Base-by-base conservation (phyloP, 2,329 filamentous ascomycete species). In the Trichocomaceae sp. region DNA sequence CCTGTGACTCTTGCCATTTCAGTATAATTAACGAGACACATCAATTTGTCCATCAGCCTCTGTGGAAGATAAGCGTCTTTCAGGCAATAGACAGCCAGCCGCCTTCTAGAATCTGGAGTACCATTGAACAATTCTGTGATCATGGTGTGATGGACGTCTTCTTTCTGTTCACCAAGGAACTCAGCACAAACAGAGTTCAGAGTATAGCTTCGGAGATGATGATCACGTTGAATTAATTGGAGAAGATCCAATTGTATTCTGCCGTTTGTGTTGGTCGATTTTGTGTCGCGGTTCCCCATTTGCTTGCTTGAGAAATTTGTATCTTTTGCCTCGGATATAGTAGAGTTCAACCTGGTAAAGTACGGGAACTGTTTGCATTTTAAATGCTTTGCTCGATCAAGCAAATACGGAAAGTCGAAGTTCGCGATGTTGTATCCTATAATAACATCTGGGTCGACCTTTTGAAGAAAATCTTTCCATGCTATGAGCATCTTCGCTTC, bases 1-100 rank as follows among this genome's bases (percentile, higher is more conserved):
- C 93, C 93, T 23, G 95, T 99, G 73, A 99, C 93, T 83, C 93
- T 93, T 56, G 93, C 92, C 93, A 99, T 99, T 74, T 99, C 93
- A 0, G 93, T 97, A 66, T 97, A 97, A 69, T 99, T 99, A 73
- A 96, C 88, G n/a, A 99, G 78, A 72, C 93, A 97, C 67, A 95
- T 97, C 23, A 99, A 79, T 71, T 99, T 99, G 68, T 99, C 93
- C 85, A 99, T 91, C 50, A 99, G 73, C 57, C 95, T 79, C 66
- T 97, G 91, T 1, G 93, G 93, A 3, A 99, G 79, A 65, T 96
- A 99, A 0, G 93, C 93, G 75, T 99, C 95, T 72, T 99, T 99
- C 61, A 99, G 74, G 73, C 93, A 99, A 76, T 99, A 99, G 1
- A 99, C 83, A 1, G 93, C 93, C 48, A 99, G 75, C 73, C 93